A percentile compares a stretch with the other conserved stretches of the same genome.
Evolutionary conservation across 1,139 yeast species (phyloP).

Genomic region (Zygoascus sp.): DNA sequence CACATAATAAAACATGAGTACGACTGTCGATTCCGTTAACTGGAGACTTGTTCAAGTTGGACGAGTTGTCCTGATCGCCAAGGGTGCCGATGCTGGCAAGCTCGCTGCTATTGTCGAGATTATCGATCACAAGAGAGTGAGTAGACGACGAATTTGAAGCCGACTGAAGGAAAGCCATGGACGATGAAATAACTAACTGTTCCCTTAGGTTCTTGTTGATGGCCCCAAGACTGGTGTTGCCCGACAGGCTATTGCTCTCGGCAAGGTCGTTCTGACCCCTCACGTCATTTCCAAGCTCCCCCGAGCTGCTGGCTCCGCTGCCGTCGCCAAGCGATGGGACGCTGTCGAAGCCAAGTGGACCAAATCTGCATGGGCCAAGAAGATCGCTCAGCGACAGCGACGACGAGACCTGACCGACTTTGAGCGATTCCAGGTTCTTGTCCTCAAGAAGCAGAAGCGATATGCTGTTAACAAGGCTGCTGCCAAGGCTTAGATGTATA

Average conservation of each 20-base stretch:
- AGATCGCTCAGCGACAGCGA: slow-evolving; percentile 89
- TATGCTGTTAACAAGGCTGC: slow-evolving; percentile 87
- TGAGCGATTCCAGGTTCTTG: slow-evolving; percentile 99
- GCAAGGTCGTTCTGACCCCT: slow-evolving; percentile 89
- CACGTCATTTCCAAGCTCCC: slow-evolving; percentile 78
- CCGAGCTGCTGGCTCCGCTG: slow-evolving; percentile 88
- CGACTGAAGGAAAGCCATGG: too few species aligned
- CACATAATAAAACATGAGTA: slow-evolving; percentile 19
- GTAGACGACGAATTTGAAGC: slow-evolving; percentile 33
- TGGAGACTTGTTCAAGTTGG: slow-evolving; percentile 99
- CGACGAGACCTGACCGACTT: slow-evolving; percentile 92
- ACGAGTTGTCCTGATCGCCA: slow-evolving; percentile 91
- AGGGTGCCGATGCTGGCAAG: slow-evolving; percentile 65
- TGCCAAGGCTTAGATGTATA: slow-evolving; percentile 69
- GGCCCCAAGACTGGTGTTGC: slow-evolving; percentile 87
- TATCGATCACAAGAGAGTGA: slow-evolving; percentile 98
- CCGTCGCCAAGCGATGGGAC: slow-evolving; percentile 89
- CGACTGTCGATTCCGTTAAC: slow-evolving; percentile 93
- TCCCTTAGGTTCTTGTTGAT: slow-evolving; percentile 72
- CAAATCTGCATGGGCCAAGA: slow-evolving; percentile 94
- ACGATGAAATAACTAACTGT: slow-evolving; percentile 14
- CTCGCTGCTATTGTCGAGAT: slow-evolving; percentile 96
- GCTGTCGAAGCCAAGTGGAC: slow-evolving; percentile 89
- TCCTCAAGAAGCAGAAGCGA: slow-evolving; percentile 96
- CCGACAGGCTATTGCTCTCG: slow-evolving; percentile 88